phyloP scores from a whole-genome alignment of 257 asterid genomes.

The Pogostemon cablin region DNA sequence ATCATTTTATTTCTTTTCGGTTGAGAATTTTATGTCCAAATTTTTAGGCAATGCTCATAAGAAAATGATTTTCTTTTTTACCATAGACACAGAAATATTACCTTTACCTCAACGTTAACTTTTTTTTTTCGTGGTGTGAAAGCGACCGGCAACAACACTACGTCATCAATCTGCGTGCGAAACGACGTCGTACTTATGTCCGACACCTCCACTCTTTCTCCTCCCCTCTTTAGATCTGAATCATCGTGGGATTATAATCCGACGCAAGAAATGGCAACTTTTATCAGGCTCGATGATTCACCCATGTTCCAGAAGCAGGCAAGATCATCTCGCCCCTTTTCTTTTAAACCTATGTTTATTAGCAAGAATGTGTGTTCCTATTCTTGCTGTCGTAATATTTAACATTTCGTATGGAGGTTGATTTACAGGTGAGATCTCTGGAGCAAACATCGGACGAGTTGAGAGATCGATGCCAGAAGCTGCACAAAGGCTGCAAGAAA shows the following conservation, averaged over 20 bases:
- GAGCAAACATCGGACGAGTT: constrained; percentile 84
- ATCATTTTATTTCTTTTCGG: too few species aligned
- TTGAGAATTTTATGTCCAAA: too few species aligned
- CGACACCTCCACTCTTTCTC: constrained; percentile 23
- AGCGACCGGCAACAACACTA: constrained; percentile 2
- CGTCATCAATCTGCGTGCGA: constrained; percentile 28
- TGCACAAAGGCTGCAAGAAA: constrained; percentile 79
- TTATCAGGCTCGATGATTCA: constrained; percentile 89
- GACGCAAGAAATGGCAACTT: constrained; percentile 60
- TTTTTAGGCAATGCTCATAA: too few species aligned
- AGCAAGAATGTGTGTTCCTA: neutral
- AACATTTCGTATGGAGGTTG: constrained; percentile 22
- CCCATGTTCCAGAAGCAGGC: constrained; percentile 99
- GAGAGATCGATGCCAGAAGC: constrained; percentile 91
- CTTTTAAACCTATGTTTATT: neutral
- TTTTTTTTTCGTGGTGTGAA: neutral
- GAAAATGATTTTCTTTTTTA: too few species aligned
- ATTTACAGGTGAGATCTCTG: constrained; percentile 69
- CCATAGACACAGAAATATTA: too few species aligned
- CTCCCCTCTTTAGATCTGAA: constrained; percentile 36
- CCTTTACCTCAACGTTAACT: too few species aligned
- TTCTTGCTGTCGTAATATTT: neutral
- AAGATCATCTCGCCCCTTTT: neutral
- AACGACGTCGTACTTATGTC: constrained; percentile 30
- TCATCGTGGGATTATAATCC: constrained; percentile 21